These are phyloP conservation scores for Mucor irregularis DNA, from an alignment of 371 early-diverging fungal genomes.

Conservation along the genomic window DNA sequence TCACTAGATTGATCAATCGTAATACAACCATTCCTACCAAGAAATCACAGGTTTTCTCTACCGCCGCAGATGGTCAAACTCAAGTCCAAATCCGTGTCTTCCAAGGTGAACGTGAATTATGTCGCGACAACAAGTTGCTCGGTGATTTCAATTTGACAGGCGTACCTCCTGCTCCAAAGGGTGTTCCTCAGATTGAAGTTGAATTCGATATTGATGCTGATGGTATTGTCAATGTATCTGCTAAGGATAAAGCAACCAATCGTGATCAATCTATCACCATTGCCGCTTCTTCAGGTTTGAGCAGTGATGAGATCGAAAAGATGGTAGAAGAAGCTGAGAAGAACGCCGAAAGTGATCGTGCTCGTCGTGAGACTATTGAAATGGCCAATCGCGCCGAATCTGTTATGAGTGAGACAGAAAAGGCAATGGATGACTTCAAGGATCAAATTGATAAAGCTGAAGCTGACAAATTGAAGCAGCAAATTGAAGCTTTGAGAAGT, in stretches of 20 bases:
- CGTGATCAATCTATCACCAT: constrained; percentile 89
- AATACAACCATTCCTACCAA: constrained; percentile 99
- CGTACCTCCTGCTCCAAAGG: constrained; percentile 89
- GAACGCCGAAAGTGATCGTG: constrained; percentile 90
- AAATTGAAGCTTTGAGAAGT: constrained; percentile 78
- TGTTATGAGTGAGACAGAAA: constrained; percentile 89
- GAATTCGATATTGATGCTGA: constrained; percentile 99
- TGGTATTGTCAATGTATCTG: constrained; percentile 98
- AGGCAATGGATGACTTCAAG: constrained; percentile 93
- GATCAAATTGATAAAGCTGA: constrained; percentile 87
- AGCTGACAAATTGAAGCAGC: constrained; percentile 76
- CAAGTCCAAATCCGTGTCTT: constrained; percentile 97
- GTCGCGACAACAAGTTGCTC: constrained; percentile 96
- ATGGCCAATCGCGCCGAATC: constrained; percentile 93
- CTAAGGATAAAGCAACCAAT: constrained; percentile 97
- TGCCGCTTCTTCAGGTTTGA: constrained; percentile 96
- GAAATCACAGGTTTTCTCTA: constrained; percentile 99
- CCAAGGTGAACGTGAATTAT: constrained; percentile 99
- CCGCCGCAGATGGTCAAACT: constrained; percentile 99
- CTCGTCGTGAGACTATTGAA: constrained; percentile 91
- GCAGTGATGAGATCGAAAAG: constrained; percentile 93
- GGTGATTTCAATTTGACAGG: constrained; percentile 96
- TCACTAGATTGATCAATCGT: constrained; percentile 96
- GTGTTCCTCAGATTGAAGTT: constrained; percentile 94
- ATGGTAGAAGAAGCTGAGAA: constrained; percentile 95